Base-by-base conservation (phyloP, 371 early-diverging fungal genomes). In the Funneliformis caledonium region DNA sequence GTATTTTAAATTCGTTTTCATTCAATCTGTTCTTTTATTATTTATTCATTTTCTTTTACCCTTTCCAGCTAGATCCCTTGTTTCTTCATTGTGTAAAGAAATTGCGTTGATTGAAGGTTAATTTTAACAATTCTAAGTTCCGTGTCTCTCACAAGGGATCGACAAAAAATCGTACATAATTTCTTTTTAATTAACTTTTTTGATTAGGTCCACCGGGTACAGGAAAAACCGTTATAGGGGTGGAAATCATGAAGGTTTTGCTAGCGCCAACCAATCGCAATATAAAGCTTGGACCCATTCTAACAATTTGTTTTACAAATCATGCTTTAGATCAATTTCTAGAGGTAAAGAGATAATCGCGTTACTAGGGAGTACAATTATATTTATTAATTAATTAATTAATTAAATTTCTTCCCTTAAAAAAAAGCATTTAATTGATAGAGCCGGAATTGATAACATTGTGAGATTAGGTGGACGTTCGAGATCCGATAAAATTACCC, bases 281-380 rank as follows among this genome's bases (percentile, higher is more conserved):
- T 6, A 79, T 80, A 73, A 72, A 82, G 12, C 52, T 79, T 22
- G 82, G 84, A 0, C 91, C 91, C 0, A 87, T 89, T 64, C 82
- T 90, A 14, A 80, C 85, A 26, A 86, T 90, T 31, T 86, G 86
- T 47, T 88, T 85, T 74, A 89, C 90, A 9, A 90, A 90, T 69
- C 91, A 90, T 65, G 91, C 91, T 0, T 80, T 91, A 52, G 91
- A 90, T 60, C 88, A 89, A 80, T 91, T 91, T 74, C 47, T 87
- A 10, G 85, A 86, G 50, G 72, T 47, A 7, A 14, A 22, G 16
- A 10, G 47, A 47, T 47, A 67, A 37, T 37, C 3, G 16, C 37
- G 26, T n/a, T 22, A 22, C 47, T 43, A 6, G 8, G 5, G 11
- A 48, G 22, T 72, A 6, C 22, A 56, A 22, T 74, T 59, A 22